Evolutionary conservation across 2,329 filamentous ascomycete species (phyloP), one percentile per base, ranked within the genome.

Genomic region (Penicillium concentricum): DNA sequence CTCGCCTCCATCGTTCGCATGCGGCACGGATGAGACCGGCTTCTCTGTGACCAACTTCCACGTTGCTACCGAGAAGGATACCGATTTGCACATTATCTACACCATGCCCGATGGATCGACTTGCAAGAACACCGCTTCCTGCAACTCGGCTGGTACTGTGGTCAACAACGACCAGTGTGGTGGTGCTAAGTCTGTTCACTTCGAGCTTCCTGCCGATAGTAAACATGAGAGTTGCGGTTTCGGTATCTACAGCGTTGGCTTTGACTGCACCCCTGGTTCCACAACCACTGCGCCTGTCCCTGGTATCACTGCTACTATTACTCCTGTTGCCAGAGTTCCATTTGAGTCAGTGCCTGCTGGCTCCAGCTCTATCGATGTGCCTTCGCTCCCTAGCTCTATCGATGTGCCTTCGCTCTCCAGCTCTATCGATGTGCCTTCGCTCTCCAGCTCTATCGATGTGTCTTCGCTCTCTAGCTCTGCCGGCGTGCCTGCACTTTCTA

Each of bases 121-220:
- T 58, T 97, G 93, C 86, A 93, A 90, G 79, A 89, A 95, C 68
- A 86, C 84, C 61, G 79, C 84, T 63, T 71, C 81, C 51, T 95
- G 91, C 84, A 84, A 81, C 62, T 79, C 82, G 54, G 78, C 81
- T 16, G 90, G 90, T 68, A 87, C 85, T 57, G 84, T 82, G 45
- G 81, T 97, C 67, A 78, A 85, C 77, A 97, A 97, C 84, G 85
- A 80, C 59, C 91, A 97, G 82, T 97, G 93, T 74, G 93, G 92
- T 84, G 92, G 92, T 76, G 92, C 93, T 63, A 91, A 83, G 72
- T 87, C 85, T 56, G 91, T 97, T 60, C 86, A 84, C 53, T 87
- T 97, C 72, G 78, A 81, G 62, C 75, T 84, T 57, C 84, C 87
- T 70, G 78, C 84, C 61, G 74, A 81, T 51, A 75, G 72, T 61